Percentiles rank a stretch among this genome's conserved stretches.
Conservation (phyloP, 352 stramenopile species). For the Phytopythium sindhum region DNA sequence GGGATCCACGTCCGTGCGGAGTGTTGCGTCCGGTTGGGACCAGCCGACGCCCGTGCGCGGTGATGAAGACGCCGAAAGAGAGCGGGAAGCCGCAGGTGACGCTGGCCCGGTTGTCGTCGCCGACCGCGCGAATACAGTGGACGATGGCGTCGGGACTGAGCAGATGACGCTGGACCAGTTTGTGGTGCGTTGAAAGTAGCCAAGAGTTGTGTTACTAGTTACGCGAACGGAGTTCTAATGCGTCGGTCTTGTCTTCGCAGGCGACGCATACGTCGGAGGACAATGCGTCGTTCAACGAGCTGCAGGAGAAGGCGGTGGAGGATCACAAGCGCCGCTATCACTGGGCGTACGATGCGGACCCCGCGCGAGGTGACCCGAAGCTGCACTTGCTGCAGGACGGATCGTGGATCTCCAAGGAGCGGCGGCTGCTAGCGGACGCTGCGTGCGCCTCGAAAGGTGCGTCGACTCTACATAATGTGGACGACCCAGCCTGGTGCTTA, state of each 20-base stretch:
- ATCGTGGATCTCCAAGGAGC: slow-evolving; percentile 68
- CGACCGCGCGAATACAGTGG: background rate
- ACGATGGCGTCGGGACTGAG: background rate
- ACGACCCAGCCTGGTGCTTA: background rate
- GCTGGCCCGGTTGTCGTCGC: background rate
- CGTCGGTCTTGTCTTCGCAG: slow-evolving; percentile 11
- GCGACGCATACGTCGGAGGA: slow-evolving; percentile 84
- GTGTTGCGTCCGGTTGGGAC: slow-evolving; percentile 47
- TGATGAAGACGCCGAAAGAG: slow-evolving; percentile 4
- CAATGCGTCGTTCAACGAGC: slow-evolving; percentile 72
- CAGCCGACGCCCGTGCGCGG: slow-evolving; percentile 36
- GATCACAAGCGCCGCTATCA: slow-evolving; percentile 69
- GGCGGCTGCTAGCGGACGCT: slow-evolving; percentile 57
- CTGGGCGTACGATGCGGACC: slow-evolving; percentile 70
- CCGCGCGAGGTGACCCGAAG: slow-evolving; percentile 51
- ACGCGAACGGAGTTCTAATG: background rate
- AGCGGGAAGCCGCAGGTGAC: slow-evolving; percentile 2
- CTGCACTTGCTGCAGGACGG: slow-evolving; percentile 68
- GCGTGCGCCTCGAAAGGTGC: slow-evolving; percentile 52
- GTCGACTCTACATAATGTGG: too few species aligned
- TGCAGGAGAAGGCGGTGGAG: slow-evolving; percentile 70
- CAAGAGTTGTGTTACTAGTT: background rate
- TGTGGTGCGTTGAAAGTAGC: slow-evolving; percentile 29
- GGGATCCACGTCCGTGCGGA: slow-evolving; percentile 18
- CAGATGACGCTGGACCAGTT: slow-evolving; percentile 70